phyloP scores from a whole-genome alignment of 805 yeast species.

The Pichia rugopelliculosa region DNA sequence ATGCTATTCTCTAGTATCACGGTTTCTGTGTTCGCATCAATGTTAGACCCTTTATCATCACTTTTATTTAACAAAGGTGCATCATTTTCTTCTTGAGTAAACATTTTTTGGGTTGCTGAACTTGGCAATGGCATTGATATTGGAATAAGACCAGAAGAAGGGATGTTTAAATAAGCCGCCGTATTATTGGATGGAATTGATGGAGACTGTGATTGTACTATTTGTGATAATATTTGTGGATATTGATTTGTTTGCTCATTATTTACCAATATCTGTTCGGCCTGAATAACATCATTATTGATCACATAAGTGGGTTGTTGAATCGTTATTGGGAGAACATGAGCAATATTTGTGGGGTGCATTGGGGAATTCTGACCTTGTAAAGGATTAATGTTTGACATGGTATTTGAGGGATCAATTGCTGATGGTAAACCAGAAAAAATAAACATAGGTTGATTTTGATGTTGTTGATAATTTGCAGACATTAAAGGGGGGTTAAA shows the following conservation, averaged over 20 bases:
- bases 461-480: background rate
- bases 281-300: background rate
- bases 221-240: background rate
- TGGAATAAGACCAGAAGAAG: conserved; percentile 2
- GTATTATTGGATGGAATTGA: background rate
- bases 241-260: background rate
- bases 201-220: background rate
- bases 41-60: background rate
- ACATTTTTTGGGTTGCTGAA: background rate
- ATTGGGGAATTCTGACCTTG: background rate
- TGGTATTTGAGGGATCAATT: conserved; percentile 3
- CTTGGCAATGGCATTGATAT: background rate
- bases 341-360: background rate
- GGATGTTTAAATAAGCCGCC: background rate
- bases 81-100: background rate
- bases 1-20: background rate
- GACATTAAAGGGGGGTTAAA: background rate
- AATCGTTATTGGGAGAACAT: conserved; percentile 3
- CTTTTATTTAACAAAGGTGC: background rate
- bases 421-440: conserved; percentile 8
- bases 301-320: conserved; percentile 1
- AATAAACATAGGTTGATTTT: conserved; percentile 4
- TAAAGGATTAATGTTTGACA: background rate
- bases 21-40: background rate
- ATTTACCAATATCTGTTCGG: background rate